Base-by-base conservation (phyloP, 257 asterid genomes). In the Euphrasia confusa region DNA sequence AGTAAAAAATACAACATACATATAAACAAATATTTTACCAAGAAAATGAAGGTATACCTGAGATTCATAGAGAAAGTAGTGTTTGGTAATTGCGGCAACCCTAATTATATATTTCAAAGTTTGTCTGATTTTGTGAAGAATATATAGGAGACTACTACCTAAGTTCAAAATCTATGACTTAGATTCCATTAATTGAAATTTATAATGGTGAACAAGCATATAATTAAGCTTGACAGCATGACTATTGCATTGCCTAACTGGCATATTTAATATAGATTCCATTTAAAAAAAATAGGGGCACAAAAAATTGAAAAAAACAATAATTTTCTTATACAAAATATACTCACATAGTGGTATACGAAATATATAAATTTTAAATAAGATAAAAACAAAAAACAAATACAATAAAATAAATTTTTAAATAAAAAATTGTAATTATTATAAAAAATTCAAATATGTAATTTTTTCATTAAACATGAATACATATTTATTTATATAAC, bases 81-180 rank as follows among this genome's bases (percentile, higher is more conserved):
- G 47, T 32, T 18, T 13, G 11, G 30, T 33, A 12, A 32, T 32
- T 32, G 18, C 14, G 40, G 8, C 37, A 52, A 63, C 70, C 69
- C 65, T 55, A 32, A n/a, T 63, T 32, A 21, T 0, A 21, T 32
- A 4, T 32, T 32, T 32, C 37, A 32, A 32, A 45, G 3, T 44
- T 63, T 55, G 18, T 26, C 5, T 54, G 4, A 21, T 32, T 61
- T 63, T 33, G 14, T 11, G 2, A 48, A 48, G 49, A 26, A 70
- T 37, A 32, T 70, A 58, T 48, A n/a, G 30, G 24, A 18, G 13
- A 17, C 13, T 4, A 17, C 13, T 4, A 12, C 47, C 3, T 21
- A 10, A 4, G 61, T 57, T 63, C 33, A 70, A 63, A 54, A 58
- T 70, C 39, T 40, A 57, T 48, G 61, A 35, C 39, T 24, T 56